Percentiles rank a stretch among this genome's conserved stretches.
phyloP scores from a whole-genome alignment of 192 early-diverging fungal genomes.

The Entomortierella parvispora region DNA sequence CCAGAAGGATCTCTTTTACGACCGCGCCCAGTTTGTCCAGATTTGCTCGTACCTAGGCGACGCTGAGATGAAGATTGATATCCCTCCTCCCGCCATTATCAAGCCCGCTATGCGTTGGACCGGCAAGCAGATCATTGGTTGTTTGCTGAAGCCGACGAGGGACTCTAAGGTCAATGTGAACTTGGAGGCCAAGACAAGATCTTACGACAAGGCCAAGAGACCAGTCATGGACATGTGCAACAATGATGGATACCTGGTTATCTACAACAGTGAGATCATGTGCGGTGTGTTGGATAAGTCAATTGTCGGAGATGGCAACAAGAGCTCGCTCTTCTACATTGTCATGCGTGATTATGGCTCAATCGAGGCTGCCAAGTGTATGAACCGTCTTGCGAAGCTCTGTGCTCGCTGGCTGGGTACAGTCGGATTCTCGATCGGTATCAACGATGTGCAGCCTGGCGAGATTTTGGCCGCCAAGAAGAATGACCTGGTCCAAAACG shows the following conservation, averaged over 20 bases:
- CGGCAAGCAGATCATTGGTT: conserved; percentile 94
- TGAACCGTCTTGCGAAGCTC: conserved; percentile 96
- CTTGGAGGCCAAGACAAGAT: conserved; percentile 89
- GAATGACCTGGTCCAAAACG: conserved; percentile 78
- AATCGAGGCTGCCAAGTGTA: conserved; percentile 84
- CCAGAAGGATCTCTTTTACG: conserved; percentile 94
- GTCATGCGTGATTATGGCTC: conserved; percentile 93
- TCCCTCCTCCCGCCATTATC: conserved; percentile 92
- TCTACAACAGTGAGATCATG: conserved; percentile 95
- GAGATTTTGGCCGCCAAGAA: conserved; percentile 80
- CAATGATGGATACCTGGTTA: conserved; percentile 89
- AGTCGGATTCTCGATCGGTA: conserved; percentile 96
- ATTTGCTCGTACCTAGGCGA: conserved; percentile 94
- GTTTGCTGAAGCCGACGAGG: conserved; percentile 89
- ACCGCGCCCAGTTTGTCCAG: conserved; percentile 92
- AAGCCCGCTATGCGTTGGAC: conserved; percentile 96
- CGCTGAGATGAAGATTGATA: conserved; percentile 81
- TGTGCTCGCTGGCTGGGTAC: conserved; percentile 91
- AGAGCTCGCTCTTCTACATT: conserved; percentile 93
- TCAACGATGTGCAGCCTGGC: conserved; percentile 96
- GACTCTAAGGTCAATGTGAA: conserved; percentile 78
- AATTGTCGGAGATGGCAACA: conserved; percentile 96
- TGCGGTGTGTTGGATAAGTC: conserved; percentile 95
- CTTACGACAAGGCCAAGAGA: conserved; percentile 69
- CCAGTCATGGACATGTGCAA: conserved; percentile 81